A percentile compares a stretch with the other conserved stretches of the same genome.
Evolutionary conservation across 352 stramenopile genomes (phyloP).

Genomic region (Nothophytophthora sp.): DNA sequence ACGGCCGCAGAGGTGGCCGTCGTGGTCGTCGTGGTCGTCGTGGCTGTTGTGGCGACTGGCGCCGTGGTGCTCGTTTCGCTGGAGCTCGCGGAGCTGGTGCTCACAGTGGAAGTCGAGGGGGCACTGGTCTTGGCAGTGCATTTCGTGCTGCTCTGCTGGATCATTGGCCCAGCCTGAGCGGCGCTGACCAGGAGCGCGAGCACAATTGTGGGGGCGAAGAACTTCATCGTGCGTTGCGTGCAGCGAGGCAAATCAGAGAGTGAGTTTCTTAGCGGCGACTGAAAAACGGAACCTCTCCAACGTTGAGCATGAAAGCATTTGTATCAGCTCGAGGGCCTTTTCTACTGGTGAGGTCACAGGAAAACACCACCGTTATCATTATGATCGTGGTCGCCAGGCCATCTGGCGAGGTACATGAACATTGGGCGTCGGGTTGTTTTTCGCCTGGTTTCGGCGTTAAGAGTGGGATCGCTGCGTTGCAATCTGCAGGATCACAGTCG

Average conservation of each 20-base stretch:
- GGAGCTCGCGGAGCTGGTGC: not conserved
- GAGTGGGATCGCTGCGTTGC: too few relatives aligned
- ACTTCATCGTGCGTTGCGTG: slow-evolving; percentile 8
- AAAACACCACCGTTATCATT: slow-evolving; percentile 1
- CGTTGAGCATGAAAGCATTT: too few relatives aligned
- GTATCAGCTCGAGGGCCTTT: too few relatives aligned
- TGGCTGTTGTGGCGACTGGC: not conserved
- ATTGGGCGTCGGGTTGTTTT: too few relatives aligned
- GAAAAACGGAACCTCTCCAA: too few relatives aligned
- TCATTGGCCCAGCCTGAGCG: slow-evolving; percentile 1
- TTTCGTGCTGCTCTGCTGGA: slow-evolving; percentile 1
- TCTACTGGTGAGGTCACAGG: not conserved
- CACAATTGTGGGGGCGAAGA: slow-evolving; percentile 7
- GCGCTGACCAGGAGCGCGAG: slow-evolving; percentile 6
- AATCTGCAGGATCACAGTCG: too few relatives aligned
- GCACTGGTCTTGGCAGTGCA: slow-evolving; percentile 3
- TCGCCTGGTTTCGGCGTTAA: too few relatives aligned
- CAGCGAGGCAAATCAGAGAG: slow-evolving; percentile 2
- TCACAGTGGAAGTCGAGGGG: not conserved
- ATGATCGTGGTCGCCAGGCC: slow-evolving; percentile 7
- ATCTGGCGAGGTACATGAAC: too few relatives aligned
- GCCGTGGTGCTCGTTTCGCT: not conserved
- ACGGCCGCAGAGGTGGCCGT: not conserved
- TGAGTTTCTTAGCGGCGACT: too few relatives aligned
- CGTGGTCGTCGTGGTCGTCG: too few relatives aligned